Percentiles rank a stretch among this genome's conserved stretches.
phyloP scores from a whole-genome alignment of 257 asterid species.

The Plantago major region DNA sequence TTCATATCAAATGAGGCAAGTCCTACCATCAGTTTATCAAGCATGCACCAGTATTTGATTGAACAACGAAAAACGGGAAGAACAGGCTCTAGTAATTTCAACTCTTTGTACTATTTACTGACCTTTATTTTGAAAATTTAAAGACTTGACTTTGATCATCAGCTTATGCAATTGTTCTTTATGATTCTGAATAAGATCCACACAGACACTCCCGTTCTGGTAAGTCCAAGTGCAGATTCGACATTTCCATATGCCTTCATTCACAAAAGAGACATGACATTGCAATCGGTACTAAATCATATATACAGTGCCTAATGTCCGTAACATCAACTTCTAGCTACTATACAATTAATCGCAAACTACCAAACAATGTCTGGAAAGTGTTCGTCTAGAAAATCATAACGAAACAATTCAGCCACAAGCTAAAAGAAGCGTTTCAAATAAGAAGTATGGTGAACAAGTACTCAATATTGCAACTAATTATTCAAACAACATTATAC shows the following conservation, averaged over 20 bases:
- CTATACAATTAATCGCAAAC: too few species aligned
- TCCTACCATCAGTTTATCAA: too few species aligned
- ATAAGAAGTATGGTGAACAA: too few species aligned
- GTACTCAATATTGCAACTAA: too few species aligned
- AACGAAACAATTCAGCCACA: too few species aligned
- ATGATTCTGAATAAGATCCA: conserved; percentile 54
- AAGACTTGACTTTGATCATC: conserved; percentile 48
- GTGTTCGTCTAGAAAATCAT: too few species aligned
- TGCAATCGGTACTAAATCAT: conserved; percentile 22
- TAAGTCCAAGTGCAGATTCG: conserved; percentile 78
- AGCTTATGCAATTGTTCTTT: conserved; percentile 53
- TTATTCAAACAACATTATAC: too few species aligned
- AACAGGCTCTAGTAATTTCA: too few species aligned
- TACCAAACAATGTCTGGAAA: neutral
- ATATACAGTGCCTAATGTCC: neutral
- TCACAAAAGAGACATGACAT: conserved; percentile 31
- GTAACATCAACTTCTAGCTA: neutral
- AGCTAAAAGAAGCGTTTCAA: too few species aligned
- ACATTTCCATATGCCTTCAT: conserved; percentile 95
- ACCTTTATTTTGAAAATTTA: conserved; percentile 57
- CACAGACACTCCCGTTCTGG: conserved; percentile 46
- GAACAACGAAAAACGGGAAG: too few species aligned
- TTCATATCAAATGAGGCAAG: too few species aligned
- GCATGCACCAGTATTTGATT: too few species aligned
- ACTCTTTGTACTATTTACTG: conserved; percentile 30